Evolutionary conservation across 2,329 filamentous ascomycete genomes (phyloP).

Genomic region (Venturia pyrina): DNA sequence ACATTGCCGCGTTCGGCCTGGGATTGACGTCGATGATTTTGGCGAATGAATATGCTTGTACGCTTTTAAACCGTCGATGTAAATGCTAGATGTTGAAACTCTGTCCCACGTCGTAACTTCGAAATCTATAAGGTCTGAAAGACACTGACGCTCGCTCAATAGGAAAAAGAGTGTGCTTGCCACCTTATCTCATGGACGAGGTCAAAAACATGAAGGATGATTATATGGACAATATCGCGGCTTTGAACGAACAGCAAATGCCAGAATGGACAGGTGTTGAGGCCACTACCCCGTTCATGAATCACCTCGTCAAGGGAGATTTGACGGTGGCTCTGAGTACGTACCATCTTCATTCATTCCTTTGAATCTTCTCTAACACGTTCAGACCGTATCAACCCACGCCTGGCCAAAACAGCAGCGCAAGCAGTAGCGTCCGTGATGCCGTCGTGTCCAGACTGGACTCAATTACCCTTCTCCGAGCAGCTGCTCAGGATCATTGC

Average conservation of each 20-base stretch:
- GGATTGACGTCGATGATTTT: too few relatives aligned
- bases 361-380: not conserved
- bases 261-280: not conserved
- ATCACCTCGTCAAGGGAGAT: not conserved
- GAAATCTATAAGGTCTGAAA: too few relatives aligned
- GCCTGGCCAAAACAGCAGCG: not conserved
- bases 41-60: too few relatives aligned
- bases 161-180: not conserved
- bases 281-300: not conserved
- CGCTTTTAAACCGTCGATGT: too few relatives aligned
- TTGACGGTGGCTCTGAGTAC: not conserved
- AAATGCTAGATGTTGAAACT: too few relatives aligned
- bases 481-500: not conserved
- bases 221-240: not conserved
- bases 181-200: not conserved
- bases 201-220: not conserved
- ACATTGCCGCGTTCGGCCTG: too few relatives aligned
- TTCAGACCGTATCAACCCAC: not conserved
- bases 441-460: slow-evolving; percentile 10
- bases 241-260: not conserved
- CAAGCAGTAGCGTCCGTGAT: not conserved
- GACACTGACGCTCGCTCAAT: not conserved
- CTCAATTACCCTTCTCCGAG: not conserved
- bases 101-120: too few relatives aligned
- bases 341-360: not conserved